Percentiles rank a stretch among this genome's conserved stretches.
Conservation (phyloP, 108 stramenopile species). For the Asterionellopsis glacialis region DNA sequence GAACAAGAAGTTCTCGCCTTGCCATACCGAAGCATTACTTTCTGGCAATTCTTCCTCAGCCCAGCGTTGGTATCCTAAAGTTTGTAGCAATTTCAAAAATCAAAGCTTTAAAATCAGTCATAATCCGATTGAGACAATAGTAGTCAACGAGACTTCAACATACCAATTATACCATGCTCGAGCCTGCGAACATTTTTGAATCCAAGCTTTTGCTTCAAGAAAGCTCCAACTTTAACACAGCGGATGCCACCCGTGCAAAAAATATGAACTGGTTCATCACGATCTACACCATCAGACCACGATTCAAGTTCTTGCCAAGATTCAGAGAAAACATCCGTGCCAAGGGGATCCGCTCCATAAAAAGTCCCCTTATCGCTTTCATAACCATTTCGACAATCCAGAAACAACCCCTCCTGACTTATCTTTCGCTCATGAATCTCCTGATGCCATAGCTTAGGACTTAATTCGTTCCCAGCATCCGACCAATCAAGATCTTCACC, state of each 20-base stretch:
- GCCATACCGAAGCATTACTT: constrained; percentile 20
- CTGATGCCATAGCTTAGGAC: constrained; percentile 44
- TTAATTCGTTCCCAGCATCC: constrained; percentile 40
- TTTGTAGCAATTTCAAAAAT: too few species aligned
- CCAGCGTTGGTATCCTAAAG: constrained; percentile 41
- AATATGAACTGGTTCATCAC: constrained; percentile 58
- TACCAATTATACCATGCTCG: constrained; percentile 69
- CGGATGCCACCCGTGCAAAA: constrained; percentile 90
- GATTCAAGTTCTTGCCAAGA: constrained; percentile 53
- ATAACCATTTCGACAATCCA: constrained; percentile 68
- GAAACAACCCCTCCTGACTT: constrained; percentile 8
- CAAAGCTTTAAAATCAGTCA: too few species aligned
- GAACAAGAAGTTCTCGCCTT: constrained; percentile 59
- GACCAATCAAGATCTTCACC: constrained; percentile 38
- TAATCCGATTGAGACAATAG: too few species aligned
- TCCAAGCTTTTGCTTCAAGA: constrained; percentile 64
- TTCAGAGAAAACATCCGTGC: constrained; percentile 67
- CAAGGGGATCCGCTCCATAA: constrained; percentile 45
- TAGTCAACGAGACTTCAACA: too few species aligned
- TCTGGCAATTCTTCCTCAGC: constrained; percentile 2
- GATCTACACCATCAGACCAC: constrained; percentile 28
- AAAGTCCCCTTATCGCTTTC: constrained; percentile 75
- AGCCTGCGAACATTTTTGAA: constrained; percentile 68
- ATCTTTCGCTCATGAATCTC: constrained; percentile 20
- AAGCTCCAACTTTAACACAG: constrained; percentile 81